phyloP scores from a whole-genome alignment of 163 green algal species.

The Chlamydomonas reinhardtii region DNA sequence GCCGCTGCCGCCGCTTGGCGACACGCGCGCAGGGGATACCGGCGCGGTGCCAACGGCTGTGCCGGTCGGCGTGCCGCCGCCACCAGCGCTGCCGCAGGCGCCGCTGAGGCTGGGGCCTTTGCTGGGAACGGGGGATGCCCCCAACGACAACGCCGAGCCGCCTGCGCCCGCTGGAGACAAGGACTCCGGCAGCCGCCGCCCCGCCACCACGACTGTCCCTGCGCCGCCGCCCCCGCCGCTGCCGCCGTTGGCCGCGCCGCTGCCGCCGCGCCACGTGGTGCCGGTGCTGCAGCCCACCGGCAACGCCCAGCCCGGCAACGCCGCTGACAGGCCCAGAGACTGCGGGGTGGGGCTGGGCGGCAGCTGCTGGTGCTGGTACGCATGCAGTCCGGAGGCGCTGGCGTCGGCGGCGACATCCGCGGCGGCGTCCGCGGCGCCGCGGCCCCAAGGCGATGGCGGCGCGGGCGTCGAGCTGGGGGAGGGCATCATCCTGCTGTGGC shows the following conservation, averaged over 20 bases:
- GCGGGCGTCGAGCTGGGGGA: background rate
- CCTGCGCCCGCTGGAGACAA: no score
- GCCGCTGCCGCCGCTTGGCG: no score
- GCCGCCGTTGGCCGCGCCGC: background rate
- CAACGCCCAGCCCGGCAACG: background rate
- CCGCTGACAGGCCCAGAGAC: background rate
- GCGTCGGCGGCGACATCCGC: no score
- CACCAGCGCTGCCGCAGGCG: no score
- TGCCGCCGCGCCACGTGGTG: background rate
- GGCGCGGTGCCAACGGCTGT: no score
- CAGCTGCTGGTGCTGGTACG: background rate
- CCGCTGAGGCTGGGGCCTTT: no score
- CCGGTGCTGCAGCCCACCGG: background rate
- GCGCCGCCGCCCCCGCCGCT: no score
- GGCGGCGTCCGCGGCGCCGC: conserved; percentile 1
- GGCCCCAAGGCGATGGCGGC: background rate
- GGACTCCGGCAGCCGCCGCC: background rate
- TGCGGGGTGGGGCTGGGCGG: background rate
- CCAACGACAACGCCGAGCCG: no score
- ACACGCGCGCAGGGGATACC: no score
- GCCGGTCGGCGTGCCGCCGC: no score
- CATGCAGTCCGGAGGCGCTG: background rate
- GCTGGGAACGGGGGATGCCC: no score
- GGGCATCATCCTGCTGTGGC: no score
- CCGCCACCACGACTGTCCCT: background rate